phyloP scores from a whole-genome alignment of 2,329 filamentous ascomycete genomes.

The Apiospora malaysiana region DNA sequence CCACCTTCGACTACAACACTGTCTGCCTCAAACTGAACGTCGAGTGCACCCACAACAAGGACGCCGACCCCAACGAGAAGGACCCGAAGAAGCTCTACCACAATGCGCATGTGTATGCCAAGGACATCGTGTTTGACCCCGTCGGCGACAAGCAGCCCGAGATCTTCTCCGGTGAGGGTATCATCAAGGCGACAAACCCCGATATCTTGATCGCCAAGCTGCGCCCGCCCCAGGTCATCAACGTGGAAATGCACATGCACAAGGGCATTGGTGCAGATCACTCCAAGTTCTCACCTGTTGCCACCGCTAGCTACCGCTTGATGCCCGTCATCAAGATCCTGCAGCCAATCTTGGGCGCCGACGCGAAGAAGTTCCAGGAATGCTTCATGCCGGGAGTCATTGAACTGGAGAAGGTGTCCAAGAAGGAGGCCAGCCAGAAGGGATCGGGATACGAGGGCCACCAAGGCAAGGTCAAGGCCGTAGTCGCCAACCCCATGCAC shows the following conservation, averaged over 20 bases:
- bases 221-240: constrained; percentile 85
- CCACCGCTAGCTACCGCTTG: constrained; percentile 90
- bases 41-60: constrained; percentile 79
- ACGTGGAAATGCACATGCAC: constrained; percentile 89
- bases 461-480: constrained; percentile 83
- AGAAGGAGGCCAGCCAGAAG: constrained; percentile 64
- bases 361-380: constrained; percentile 85
- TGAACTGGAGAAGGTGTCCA: constrained; percentile 73
- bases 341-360: constrained; percentile 81
- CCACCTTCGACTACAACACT: constrained; percentile 83
- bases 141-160: constrained; percentile 71
- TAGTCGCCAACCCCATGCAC: constrained; percentile 86
- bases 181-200: constrained; percentile 81
- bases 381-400: constrained; percentile 95
- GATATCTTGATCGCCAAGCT: constrained; percentile 95
- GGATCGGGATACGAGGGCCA: constrained; percentile 74
- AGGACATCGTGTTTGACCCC: constrained; percentile 77
- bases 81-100: constrained; percentile 87
- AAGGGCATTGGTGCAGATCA: constrained; percentile 95
- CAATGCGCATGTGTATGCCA: constrained; percentile 83
- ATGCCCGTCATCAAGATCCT: constrained; percentile 86
- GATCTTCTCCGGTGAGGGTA: constrained; percentile 70
- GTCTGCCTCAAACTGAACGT: constrained; percentile 78
- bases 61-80: constrained; percentile 73
- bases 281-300: constrained; percentile 95